Conservation (phyloP, 2,329 filamentous ascomycete species). For the Monilinia fructigena region DNA sequence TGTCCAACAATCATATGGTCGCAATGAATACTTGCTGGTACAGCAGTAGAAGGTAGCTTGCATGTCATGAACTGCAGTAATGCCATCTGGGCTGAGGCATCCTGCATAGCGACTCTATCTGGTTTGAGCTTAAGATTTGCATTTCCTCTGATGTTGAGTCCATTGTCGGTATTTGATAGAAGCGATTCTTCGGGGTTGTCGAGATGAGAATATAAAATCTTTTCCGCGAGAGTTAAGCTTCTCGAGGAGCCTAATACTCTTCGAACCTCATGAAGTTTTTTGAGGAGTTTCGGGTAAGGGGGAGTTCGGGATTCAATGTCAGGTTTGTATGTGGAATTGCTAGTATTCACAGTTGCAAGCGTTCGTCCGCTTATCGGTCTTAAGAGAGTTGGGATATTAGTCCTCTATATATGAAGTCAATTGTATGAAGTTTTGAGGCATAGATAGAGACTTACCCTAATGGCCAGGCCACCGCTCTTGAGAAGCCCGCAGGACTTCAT, state of each 20-base stretch:
- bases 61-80: constrained; percentile 98
- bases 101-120: constrained; percentile 97
- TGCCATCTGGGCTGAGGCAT: constrained; percentile 98
- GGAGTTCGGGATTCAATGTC: constrained; percentile 48
- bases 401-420: constrained; percentile 31
- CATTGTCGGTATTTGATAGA: constrained; percentile 78
- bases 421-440: constrained; percentile 29
- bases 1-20: constrained; percentile 98
- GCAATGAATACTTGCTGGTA: constrained; percentile 96
- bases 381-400: constrained; percentile 25
- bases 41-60: constrained; percentile 81
- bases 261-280: constrained; percentile 72
- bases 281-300: constrained; percentile 79
- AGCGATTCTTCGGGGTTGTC: constrained; percentile 87
- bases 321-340: constrained; percentile 31
- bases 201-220: constrained; percentile 96
- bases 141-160: constrained; percentile 76
- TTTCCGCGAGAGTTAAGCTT: constrained; percentile 84
- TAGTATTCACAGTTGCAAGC: constrained; percentile 36
- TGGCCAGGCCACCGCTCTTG: constrained; percentile 38
- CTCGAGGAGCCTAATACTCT: constrained; percentile 64
- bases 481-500: constrained; percentile 39
- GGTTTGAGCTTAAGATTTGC: constrained; percentile 97
- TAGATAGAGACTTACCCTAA: constrained; percentile 31
- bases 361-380: constrained; percentile 31